Percentiles rank a stretch among this genome's conserved stretches.
These are phyloP conservation scores for Allantophomopsis cytisporea DNA, from an alignment of 2,329 filamentous ascomycete species.

Conservation along the genomic window DNA sequence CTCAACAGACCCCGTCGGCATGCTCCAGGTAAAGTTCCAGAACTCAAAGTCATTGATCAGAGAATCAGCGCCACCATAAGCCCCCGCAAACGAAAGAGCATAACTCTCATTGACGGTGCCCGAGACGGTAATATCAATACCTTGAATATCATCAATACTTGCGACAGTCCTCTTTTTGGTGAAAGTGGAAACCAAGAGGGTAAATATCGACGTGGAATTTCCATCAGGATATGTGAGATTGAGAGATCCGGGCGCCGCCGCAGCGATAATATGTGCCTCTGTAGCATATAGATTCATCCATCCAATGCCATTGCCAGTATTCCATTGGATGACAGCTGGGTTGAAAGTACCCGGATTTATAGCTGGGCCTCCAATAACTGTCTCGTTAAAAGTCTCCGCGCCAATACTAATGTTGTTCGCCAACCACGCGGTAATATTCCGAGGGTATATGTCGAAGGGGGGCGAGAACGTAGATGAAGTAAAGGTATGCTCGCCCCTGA, in stretches of 20 bases:
- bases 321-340: slow-evolving; percentile 47
- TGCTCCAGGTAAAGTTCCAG: slow-evolving; percentile 30
- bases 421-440: slow-evolving; percentile 47
- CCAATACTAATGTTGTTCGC: slow-evolving; percentile 43
- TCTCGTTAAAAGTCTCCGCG: slow-evolving; percentile 41
- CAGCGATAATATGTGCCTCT: slow-evolving; percentile 24
- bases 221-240: slow-evolving; percentile 39
- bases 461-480: slow-evolving; percentile 38
- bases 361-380: slow-evolving; percentile 37
- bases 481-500: slow-evolving; percentile 38
- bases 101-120: slow-evolving; percentile 10
- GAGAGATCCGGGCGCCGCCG: slow-evolving; percentile 27
- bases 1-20: slow-evolving; percentile 19
- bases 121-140: slow-evolving; percentile 28
- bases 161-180: slow-evolving; percentile 26
- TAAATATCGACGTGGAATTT: slow-evolving; percentile 32
- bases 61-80: slow-evolving; percentile 19
- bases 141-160: slow-evolving; percentile 32
- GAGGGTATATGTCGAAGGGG: slow-evolving; percentile 38
- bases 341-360: slow-evolving; percentile 38
- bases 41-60: slow-evolving; percentile 29
- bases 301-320: slow-evolving; percentile 22
- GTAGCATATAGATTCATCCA: slow-evolving; percentile 24
- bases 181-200: slow-evolving; percentile 33
- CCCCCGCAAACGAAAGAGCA: slow-evolving; percentile 8